Evolutionary conservation across 768 basidiomycete genomes (phyloP).

Genomic region (Tylopilus vinaceipallidus): DNA sequence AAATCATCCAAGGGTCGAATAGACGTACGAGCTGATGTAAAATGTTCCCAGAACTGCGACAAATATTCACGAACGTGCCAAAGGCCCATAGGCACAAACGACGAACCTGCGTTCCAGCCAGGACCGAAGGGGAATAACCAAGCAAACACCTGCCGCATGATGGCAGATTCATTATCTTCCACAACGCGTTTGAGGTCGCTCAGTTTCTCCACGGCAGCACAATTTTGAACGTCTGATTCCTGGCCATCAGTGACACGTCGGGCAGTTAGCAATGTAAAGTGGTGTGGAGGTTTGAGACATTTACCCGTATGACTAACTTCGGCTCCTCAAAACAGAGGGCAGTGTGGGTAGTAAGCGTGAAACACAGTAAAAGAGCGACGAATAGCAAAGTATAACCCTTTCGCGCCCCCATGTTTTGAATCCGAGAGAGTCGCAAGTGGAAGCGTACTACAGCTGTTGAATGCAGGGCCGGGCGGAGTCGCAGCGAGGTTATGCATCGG

Average conservation of each 20-base stretch:
- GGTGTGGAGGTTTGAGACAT: slow-evolving; percentile 9
- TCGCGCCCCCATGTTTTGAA: slow-evolving; percentile 19
- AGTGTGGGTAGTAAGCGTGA: slow-evolving; percentile 17
- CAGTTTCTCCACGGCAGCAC: slow-evolving; percentile 44
- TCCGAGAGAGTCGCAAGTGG: slow-evolving; percentile 1
- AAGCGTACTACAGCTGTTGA: background rate
- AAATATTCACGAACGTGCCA: slow-evolving; percentile 24
- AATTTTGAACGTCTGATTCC: slow-evolving; percentile 45
- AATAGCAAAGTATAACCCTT: slow-evolving; percentile 27
- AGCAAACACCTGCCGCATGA: slow-evolving; percentile 77
- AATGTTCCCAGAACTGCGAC: slow-evolving; percentile 77
- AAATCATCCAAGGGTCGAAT: slow-evolving; percentile 10
- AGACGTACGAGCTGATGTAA: slow-evolving; percentile 91
- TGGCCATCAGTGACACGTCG: slow-evolving; percentile 22
- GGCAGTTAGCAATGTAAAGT: slow-evolving; percentile 3
- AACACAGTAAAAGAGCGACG: slow-evolving; percentile 45
- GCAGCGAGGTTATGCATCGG: slow-evolving; percentile 2
- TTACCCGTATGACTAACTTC: slow-evolving; percentile 32
- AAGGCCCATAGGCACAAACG: slow-evolving; percentile 1
- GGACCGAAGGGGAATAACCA: slow-evolving; percentile 89
- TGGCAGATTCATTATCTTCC: slow-evolving; percentile 63
- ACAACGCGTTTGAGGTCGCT: slow-evolving; percentile 58
- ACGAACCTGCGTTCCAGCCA: slow-evolving; percentile 74
- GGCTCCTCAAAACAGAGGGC: slow-evolving; percentile 20
- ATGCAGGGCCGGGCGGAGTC: background rate